Evolutionary conservation across 2,329 filamentous ascomycete genomes (phyloP).

Genomic region (Lachnellula arida): DNA sequence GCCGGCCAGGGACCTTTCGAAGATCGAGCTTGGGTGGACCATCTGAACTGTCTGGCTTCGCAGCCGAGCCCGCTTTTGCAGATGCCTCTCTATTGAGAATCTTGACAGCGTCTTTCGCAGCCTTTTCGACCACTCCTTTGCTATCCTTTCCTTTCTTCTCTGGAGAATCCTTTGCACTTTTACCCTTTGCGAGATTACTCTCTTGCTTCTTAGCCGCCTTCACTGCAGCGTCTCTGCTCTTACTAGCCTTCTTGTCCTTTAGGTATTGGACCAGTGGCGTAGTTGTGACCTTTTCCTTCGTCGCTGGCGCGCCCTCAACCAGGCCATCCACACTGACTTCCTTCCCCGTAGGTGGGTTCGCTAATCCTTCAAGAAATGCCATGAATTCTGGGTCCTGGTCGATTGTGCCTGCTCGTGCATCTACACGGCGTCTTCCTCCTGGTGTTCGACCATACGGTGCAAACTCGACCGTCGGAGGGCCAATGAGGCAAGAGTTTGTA

Average conservation of each 20-base stretch:
- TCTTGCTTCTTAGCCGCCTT: conserved; percentile 50
- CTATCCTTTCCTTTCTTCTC: conserved; percentile 57
- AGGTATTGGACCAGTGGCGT: conserved; percentile 89
- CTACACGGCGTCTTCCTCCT: conserved; percentile 66
- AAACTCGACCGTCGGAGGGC: conserved; percentile 76
- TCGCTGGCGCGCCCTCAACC: conserved; percentile 17
- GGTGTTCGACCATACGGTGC: conserved; percentile 81
- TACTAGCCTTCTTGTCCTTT: conserved; percentile 85
- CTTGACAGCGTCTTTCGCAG: conserved; percentile 57
- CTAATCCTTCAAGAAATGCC: conserved; percentile 81
- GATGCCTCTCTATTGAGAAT: conserved; percentile 57
- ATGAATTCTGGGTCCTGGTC: conserved; percentile 97
- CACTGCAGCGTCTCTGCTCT: conserved; percentile 51
- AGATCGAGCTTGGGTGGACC: conserved; percentile 49
- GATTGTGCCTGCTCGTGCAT: conserved; percentile 87
- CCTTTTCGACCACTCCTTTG: conserved; percentile 55
- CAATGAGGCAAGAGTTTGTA: conserved; percentile 67
- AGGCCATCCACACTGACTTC: conserved; percentile 43
- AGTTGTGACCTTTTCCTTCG: conserved; percentile 60
- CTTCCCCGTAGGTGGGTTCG: conserved; percentile 56
- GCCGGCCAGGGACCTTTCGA: conserved; percentile 36
- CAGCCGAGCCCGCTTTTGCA: conserved; percentile 37
- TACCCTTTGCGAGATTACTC: conserved; percentile 45
- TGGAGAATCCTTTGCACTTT: conserved; percentile 48
- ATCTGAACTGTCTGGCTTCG: conserved; percentile 30